phyloP scores from a whole-genome alignment of 306 rosid genomes.

The Benincasa hispida region DNA sequence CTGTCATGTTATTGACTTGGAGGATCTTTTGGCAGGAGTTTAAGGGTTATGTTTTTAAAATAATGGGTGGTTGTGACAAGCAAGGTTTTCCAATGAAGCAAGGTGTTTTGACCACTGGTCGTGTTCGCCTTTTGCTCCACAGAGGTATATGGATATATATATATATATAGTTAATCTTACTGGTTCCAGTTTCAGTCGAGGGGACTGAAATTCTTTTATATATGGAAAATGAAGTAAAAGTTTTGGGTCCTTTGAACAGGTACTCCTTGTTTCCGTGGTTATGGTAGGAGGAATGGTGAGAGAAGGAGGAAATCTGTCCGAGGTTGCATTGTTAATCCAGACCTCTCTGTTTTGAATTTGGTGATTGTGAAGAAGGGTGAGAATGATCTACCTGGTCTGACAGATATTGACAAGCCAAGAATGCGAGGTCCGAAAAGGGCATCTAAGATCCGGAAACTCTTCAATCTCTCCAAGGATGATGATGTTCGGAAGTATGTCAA shows the following conservation, averaged over 20 bases:
- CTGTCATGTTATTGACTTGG: neutral
- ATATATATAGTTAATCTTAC: neutral
- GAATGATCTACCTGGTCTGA: constrained; percentile 45
- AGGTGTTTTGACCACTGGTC: constrained; percentile 43
- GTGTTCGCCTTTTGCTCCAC: constrained; percentile 38
- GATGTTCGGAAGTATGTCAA: constrained; percentile 52
- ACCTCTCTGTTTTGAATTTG: constrained; percentile 49
- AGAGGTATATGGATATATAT: too few species aligned
- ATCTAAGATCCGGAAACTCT: constrained; percentile 46
- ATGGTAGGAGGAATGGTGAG: constrained; percentile 51
- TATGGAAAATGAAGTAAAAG: neutral
- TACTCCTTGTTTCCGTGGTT: constrained; percentile 53
- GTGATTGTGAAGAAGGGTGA: constrained; percentile 53
- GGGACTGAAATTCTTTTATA: neutral
- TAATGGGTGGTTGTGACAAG: constrained; percentile 54
- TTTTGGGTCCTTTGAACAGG: constrained; percentile 17
- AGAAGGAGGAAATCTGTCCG: constrained; percentile 49
- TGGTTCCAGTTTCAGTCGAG: neutral
- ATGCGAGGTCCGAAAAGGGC: constrained; percentile 64
- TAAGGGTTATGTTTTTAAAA: constrained; percentile 41
- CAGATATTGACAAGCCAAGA: constrained; percentile 49
- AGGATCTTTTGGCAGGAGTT: constrained; percentile 21
- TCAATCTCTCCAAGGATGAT: constrained; percentile 49
- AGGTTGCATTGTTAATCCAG: constrained; percentile 47
- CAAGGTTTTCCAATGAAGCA: constrained; percentile 56